These are phyloP conservation scores for Marvania coccoides DNA, from an alignment of 139 green algal genomes.

Conservation along the genomic window DNA sequence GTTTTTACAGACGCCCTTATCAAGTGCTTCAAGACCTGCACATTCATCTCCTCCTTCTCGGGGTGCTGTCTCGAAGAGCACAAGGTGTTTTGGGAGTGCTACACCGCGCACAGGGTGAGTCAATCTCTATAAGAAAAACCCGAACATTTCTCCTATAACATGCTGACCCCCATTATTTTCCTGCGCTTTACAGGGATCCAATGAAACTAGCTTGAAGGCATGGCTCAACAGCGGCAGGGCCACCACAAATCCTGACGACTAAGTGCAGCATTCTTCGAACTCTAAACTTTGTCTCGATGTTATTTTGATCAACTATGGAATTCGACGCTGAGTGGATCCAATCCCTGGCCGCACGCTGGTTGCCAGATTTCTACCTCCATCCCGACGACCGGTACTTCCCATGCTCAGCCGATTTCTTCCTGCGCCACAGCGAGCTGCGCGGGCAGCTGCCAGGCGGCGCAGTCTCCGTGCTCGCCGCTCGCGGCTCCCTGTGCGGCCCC, in stretches of 20 bases:
- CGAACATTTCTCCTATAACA: not conserved
- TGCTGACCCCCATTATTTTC: not conserved
- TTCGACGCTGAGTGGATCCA: not conserved
- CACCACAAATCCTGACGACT: not conserved
- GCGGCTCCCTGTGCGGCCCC: not conserved
- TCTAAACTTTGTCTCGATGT: too few relatives aligned
- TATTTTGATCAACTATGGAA: conserved; percentile 1
- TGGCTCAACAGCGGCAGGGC: conserved; percentile 3
- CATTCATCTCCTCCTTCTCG: not conserved
- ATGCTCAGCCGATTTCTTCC: conserved; percentile 30
- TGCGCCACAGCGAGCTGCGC: conserved; percentile 17
- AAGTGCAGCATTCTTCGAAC: too few relatives aligned
- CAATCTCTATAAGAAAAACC: not conserved
- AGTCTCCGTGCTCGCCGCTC: conserved; percentile 4
- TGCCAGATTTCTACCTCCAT: conserved; percentile 22
- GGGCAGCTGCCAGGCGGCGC: not conserved
- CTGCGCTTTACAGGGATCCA: conserved; percentile 12
- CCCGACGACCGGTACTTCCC: conserved; percentile 26
- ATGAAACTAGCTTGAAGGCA: conserved; percentile 6
- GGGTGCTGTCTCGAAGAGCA: conserved; percentile 23
- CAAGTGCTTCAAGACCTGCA: conserved; percentile 18
- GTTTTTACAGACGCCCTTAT: conserved; percentile 7
- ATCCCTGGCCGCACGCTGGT: not conserved
- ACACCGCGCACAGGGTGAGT: conserved; percentile 10
- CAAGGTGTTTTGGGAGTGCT: conserved; percentile 28